These are phyloP conservation scores for Huntiella omanensis DNA, from an alignment of 2,329 filamentous ascomycete species.

Conservation along the genomic window DNA sequence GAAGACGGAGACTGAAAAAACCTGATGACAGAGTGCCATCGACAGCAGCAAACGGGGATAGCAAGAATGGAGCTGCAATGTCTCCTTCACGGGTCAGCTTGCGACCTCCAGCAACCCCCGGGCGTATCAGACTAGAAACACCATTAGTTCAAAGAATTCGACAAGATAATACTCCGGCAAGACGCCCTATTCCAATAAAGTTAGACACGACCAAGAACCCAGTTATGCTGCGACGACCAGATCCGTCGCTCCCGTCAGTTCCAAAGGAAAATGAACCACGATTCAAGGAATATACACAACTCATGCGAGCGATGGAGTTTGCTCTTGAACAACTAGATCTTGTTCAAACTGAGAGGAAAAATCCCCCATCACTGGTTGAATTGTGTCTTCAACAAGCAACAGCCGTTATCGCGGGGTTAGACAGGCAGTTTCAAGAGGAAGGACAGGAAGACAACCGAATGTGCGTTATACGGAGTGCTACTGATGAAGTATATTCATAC, in stretches of 20 bases:
- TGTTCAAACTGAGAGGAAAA: background rate
- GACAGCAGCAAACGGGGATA: no score
- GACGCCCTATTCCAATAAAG: background rate
- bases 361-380: constrained; percentile 16
- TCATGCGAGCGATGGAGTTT: constrained; percentile 5
- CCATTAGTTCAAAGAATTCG: constrained; percentile 17
- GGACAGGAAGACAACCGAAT: constrained; percentile 16
- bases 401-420: constrained; percentile 1
- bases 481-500: constrained; percentile 19
- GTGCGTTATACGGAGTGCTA: constrained; percentile 6
- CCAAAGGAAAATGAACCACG: background rate
- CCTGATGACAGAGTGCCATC: no score
- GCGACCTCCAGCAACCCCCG: constrained; percentile 8
- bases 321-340: constrained; percentile 1
- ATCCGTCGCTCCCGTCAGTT: no score
- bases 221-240: no score
- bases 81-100: background rate
- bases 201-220: no score
- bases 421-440: constrained; percentile 7
- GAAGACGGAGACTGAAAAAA: no score
- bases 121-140: constrained; percentile 16
- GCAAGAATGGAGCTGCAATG: no score
- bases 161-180: constrained; percentile 8
- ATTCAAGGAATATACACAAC: constrained; percentile 7
- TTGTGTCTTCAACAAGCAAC: constrained; percentile 19